These are phyloP conservation scores for Raffaelea ambrosiae DNA, from an alignment of 2,329 filamentous ascomycete species.

Conservation along the genomic window DNA sequence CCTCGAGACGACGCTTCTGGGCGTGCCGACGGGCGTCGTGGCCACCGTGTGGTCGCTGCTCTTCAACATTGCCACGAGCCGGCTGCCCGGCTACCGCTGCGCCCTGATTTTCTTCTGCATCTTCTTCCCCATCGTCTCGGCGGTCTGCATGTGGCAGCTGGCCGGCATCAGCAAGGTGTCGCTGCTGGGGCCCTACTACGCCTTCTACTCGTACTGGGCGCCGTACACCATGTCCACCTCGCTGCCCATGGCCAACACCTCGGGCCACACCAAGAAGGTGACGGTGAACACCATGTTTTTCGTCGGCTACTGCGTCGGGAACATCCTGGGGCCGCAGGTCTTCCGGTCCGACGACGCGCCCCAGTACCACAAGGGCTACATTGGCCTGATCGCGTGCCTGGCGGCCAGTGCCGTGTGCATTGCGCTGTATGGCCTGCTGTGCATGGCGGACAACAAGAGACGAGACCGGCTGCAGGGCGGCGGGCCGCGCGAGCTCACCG, in stretches of 20 bases:
- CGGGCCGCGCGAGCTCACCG: conserved; percentile 11
- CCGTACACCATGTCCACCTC: conserved; percentile 15
- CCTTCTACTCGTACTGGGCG: conserved; percentile 6
- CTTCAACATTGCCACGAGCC: not conserved
- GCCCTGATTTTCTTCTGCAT: conserved; percentile 1
- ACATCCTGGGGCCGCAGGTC: conserved; percentile 49
- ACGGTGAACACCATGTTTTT: conserved; percentile 6
- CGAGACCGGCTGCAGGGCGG: conserved; percentile 16
- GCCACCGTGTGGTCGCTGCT: conserved; percentile 12
- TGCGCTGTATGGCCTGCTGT: conserved; percentile 27
- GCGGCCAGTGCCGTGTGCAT: conserved; percentile 30
- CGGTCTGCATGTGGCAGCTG: conserved; percentile 3
- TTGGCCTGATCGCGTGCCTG: conserved; percentile 35
- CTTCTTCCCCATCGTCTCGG: conserved; percentile 5
- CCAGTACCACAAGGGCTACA: conserved; percentile 44
- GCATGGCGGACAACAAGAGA: conserved; percentile 33
- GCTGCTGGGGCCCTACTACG: conserved; percentile 4
- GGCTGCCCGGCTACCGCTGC: conserved; percentile 1
- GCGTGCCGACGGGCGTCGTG: conserved; percentile 27
- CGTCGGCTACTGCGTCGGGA: conserved; percentile 33
- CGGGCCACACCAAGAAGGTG: conserved; percentile 9
- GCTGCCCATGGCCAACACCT: conserved; percentile 27
- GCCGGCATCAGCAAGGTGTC: not conserved
- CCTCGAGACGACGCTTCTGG: conserved; percentile 21
- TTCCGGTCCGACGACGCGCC: conserved; percentile 44